These are phyloP conservation scores for Pulveroboletus sp. DNA, from an alignment of 1,284 basidiomycete genomes.

Conservation along the genomic window DNA sequence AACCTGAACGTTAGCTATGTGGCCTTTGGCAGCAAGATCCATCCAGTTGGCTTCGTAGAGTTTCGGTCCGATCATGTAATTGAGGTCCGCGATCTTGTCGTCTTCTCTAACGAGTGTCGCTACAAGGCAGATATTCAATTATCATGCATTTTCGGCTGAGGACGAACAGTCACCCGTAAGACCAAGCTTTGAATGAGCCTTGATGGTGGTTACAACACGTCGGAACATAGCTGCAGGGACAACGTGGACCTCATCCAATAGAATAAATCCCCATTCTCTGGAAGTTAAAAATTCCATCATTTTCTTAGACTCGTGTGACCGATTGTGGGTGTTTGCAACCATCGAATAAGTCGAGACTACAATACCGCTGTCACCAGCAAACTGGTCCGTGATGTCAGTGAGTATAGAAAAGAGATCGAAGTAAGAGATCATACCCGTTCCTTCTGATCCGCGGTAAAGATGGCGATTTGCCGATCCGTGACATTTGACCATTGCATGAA, in stretches of 20 bases:
- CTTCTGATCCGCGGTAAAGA: slow-evolving; percentile 95
- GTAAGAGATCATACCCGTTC: slow-evolving; percentile 69
- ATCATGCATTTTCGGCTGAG: not conserved
- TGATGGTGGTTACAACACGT: slow-evolving; percentile 93
- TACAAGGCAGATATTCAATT: slow-evolving; percentile 34
- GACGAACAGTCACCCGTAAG: slow-evolving; percentile 67
- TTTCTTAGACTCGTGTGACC: slow-evolving; percentile 95
- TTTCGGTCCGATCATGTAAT: slow-evolving; percentile 99
- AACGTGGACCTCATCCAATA: slow-evolving; percentile 96
- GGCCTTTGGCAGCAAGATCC: slow-evolving; percentile 98
- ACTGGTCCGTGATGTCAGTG: slow-evolving; percentile 48
- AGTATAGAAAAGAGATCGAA: not conserved
- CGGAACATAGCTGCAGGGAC: slow-evolving; percentile 97
- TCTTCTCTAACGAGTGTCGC: slow-evolving; percentile 98
- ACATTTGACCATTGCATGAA: slow-evolving; percentile 98
- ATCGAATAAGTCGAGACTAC: slow-evolving; percentile 98
- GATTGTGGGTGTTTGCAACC: slow-evolving; percentile 95
- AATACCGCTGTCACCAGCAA: slow-evolving; percentile 91
- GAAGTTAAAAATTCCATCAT: slow-evolving; percentile 98
- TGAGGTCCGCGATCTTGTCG: slow-evolving; percentile 98
- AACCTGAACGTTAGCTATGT: slow-evolving; percentile 99
- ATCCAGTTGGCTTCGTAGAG: slow-evolving; percentile 99
- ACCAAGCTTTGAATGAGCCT: slow-evolving; percentile 95
- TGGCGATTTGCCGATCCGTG: slow-evolving; percentile 90
- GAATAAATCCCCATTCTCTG: slow-evolving; percentile 93